phyloP scores from a whole-genome alignment of 192 early-diverging fungal species.

The Podila epigama region DNA sequence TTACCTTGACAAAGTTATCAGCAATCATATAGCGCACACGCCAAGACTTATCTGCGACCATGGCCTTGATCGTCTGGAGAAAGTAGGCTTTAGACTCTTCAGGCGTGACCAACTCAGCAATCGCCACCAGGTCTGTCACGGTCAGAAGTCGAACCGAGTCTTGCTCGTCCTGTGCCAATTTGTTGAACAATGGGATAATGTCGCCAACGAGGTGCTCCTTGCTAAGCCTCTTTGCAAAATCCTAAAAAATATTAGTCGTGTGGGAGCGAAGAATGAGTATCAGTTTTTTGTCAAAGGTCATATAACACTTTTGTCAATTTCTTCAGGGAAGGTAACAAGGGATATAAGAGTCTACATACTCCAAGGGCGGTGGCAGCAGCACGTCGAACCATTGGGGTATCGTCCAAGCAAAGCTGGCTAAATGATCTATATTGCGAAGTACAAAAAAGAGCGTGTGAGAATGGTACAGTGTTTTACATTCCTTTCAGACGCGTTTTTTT shows the following conservation, averaged over 20 bases:
- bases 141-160: slow-evolving; percentile 98
- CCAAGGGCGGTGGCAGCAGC: slow-evolving; percentile 86
- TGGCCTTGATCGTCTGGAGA: slow-evolving; percentile 72
- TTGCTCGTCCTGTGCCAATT: slow-evolving; percentile 85
- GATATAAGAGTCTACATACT: slow-evolving; percentile 50
- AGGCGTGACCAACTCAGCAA: slow-evolving; percentile 79
- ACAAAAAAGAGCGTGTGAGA: not conserved
- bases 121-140: slow-evolving; percentile 89
- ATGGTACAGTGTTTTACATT: not conserved
- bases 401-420: slow-evolving; percentile 86
- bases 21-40: slow-evolving; percentile 99
- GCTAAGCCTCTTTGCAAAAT: slow-evolving; percentile 72
- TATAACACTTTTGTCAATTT: not conserved
- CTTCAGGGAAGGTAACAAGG: not conserved
- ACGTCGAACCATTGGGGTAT: slow-evolving; percentile 98
- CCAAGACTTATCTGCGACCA: slow-evolving; percentile 96
- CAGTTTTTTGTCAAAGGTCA: no score
- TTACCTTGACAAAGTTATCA: slow-evolving; percentile 94
- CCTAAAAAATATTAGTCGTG: slow-evolving; percentile 47
- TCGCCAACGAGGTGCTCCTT: slow-evolving; percentile 83
- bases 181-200: slow-evolving; percentile 88
- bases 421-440: slow-evolving; percentile 62
- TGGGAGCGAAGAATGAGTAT: not conserved
- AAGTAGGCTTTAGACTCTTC: slow-evolving; percentile 83
- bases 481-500: no score